These are phyloP conservation scores for Lyophyllum atratum DNA, from an alignment of 768 basidiomycete species.

Conservation along the genomic window DNA sequence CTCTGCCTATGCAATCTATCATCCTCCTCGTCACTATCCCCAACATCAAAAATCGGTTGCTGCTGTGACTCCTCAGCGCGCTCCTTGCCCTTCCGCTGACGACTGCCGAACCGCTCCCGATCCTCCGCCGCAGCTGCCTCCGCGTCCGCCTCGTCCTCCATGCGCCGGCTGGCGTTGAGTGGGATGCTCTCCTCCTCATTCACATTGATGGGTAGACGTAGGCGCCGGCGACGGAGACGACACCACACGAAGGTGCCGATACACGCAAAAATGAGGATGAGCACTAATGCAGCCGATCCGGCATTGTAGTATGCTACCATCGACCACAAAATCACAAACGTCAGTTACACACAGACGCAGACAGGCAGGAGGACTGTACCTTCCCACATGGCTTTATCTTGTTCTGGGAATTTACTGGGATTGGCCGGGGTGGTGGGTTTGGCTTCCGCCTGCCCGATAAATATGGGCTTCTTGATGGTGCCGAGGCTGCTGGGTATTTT, in stretches of 20 bases:
- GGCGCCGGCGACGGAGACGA: slow-evolving; percentile 52
- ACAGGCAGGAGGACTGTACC: slow-evolving; percentile 45
- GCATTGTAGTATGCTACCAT: slow-evolving; percentile 89
- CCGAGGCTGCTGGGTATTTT: slow-evolving; percentile 83
- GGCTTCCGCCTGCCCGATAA: slow-evolving; percentile 46
- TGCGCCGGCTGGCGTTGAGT: slow-evolving; percentile 48
- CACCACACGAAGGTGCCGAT: slow-evolving; percentile 83
- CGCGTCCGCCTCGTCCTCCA: slow-evolving; percentile 43
- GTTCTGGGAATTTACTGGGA: slow-evolving; percentile 65
- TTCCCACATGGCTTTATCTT: slow-evolving; percentile 90
- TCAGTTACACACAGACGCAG: not conserved
- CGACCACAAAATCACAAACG: not conserved
- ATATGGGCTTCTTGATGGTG: slow-evolving; percentile 63
- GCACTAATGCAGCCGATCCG: slow-evolving; percentile 83
- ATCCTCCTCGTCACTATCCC: slow-evolving; percentile 54
- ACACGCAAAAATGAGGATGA: slow-evolving; percentile 67
- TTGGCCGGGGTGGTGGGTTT: slow-evolving; percentile 36
- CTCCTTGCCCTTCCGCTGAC: slow-evolving; percentile 50
- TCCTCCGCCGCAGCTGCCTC: slow-evolving; percentile 29
- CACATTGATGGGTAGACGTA: slow-evolving; percentile 39
- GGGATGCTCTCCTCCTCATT: slow-evolving; percentile 71
- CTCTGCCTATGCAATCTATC: slow-evolving; percentile 26
- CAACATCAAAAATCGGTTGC: slow-evolving; percentile 57
- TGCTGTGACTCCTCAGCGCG: slow-evolving; percentile 37
- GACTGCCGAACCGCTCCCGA: slow-evolving; percentile 20